Evolutionary conservation across 2,329 filamentous ascomycete genomes (phyloP), one percentile per base, ranked within the genome.

Genomic region (Fusarium staphyleae): DNA sequence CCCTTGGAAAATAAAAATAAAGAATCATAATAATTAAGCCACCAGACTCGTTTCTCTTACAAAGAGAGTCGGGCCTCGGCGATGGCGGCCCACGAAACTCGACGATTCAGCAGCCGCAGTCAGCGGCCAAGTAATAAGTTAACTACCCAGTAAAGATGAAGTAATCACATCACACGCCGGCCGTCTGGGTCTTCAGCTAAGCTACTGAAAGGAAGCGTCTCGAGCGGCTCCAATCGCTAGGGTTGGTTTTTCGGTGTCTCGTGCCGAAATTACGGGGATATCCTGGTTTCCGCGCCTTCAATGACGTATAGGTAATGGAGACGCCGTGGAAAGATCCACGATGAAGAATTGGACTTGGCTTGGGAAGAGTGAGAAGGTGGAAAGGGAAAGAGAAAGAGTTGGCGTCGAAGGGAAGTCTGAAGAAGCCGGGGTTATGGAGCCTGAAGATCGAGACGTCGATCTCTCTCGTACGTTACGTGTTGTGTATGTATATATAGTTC

Each of bases 161-260:
- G 29, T 29, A 51, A 55, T 55, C 55, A 57, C 55, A 55, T 37
- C n/a, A n/a, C n/a, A n/a, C n/a, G n/a, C n/a, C n/a, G n/a, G 50
- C 50, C 22, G 36, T 40, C 30, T 5, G 15, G 32, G 30, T 45
- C 42, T 45, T 30, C 32, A 36, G 43, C 22, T 24, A 24, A 36
- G 43, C 22, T 24, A 24, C 22, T 24, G 3, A 9, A 6, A 34
- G 13, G 7, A 34, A 34, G 30, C 30, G 30, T 14, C 30, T 10
- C 14, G 32, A 29, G 32, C 40, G 40, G 37, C 36, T 45, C 46
- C 36, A 55, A 35, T 52, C 43, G 49, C 43, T 32, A 22, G 8
- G 50, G n/a, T 11, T 28, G 24, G 39, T 40, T 52, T 28, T n/a
- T n/a, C n/a, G 18, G 37, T 41, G 56, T 60, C 53, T 54, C 49